phyloP scores from a whole-genome alignment of 2,329 filamentous ascomycete genomes.

The Aspergillus carbonarius region DNA sequence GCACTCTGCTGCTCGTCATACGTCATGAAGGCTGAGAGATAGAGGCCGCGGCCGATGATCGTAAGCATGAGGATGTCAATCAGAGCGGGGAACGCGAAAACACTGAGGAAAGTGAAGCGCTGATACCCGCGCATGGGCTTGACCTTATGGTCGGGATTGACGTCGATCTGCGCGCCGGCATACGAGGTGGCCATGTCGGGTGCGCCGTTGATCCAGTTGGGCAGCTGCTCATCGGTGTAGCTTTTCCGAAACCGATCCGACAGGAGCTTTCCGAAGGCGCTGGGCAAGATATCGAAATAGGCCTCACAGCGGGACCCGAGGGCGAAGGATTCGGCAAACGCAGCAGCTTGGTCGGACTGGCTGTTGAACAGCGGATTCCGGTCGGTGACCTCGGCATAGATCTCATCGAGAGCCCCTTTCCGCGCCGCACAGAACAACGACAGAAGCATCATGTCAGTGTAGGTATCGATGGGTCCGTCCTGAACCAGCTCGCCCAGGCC shows the following conservation, averaged over 20 bases:
- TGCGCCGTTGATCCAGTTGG: slow-evolving; percentile 52
- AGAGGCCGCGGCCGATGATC: slow-evolving; percentile 60
- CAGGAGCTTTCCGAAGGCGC: slow-evolving; percentile 47
- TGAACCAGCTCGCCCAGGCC: slow-evolving; percentile 37
- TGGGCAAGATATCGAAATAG: slow-evolving; percentile 59
- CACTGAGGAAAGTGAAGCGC: slow-evolving; percentile 58
- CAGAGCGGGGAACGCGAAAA: slow-evolving; percentile 63
- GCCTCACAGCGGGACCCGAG: slow-evolving; percentile 63
- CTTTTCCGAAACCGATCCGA: slow-evolving; percentile 44
- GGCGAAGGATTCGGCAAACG: slow-evolving; percentile 63
- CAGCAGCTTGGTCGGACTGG: slow-evolving; percentile 62
- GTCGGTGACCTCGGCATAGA: slow-evolving; percentile 63
- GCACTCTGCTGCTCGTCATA: slow-evolving; percentile 52
- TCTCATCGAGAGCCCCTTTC: slow-evolving; percentile 59
- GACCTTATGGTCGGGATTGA: slow-evolving; percentile 48
- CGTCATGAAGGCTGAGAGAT: slow-evolving; percentile 59
- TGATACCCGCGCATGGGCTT: slow-evolving; percentile 49
- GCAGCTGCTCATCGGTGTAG: slow-evolving; percentile 49
- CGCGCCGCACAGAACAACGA: slow-evolving; percentile 59
- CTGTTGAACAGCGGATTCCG: slow-evolving; percentile 61
- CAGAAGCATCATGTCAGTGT: slow-evolving; percentile 57
- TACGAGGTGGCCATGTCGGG: slow-evolving; percentile 53
- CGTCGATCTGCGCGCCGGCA: slow-evolving; percentile 53
- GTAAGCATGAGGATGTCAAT: slow-evolving; percentile 61
- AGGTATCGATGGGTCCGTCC: slow-evolving; percentile 41